Evolutionary conservation across 2,329 filamentous ascomycete genomes (phyloP), one percentile per base, ranked within the genome.

Genomic region (Rugonectria rugulosa): DNA sequence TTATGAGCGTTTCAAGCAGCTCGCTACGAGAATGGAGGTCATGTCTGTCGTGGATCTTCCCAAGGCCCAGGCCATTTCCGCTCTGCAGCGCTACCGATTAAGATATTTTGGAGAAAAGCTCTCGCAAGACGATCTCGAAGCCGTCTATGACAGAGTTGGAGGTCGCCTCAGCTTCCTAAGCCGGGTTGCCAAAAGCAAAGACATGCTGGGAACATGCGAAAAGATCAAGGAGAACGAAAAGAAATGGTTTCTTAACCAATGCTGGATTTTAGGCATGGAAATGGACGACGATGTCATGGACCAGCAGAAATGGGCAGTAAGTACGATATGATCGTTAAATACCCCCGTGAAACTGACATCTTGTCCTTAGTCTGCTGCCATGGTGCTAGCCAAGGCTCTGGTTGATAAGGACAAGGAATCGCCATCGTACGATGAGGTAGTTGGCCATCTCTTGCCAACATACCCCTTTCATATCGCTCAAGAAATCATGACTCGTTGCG

Each of bases 281-380:
- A 90, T 91, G 88, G 95, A 98, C 65, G 95, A 98, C 74, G 95
- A 99, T 70, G 95, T 97, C 64, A 98, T 98, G 88, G 92, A 97
- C 69, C 91, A 97, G 73, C 92, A 98, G 71, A 97, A 98, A 73
- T 97, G 92, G 80, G 91, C 93, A 40, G 89, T 92, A 79, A 76
- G 88, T 84, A 26, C 32, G 54, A 12, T 34, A 31, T 3, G 26
- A 20, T 15, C 20, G 14, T 2, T 21, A 17, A 37, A 40, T 14
- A 19, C 5, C 32, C 32, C 56, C n/a, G 45, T 23, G 15, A 7
- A 38, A 11, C 55, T 64, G 21, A 65, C 53, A 34, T 36, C 21
- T 21, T 15, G 37, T 20, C 17, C 8, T 20, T 57, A 92, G 85
- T 91, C 92, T 11, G 93, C 92, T 11, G 92, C 95, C 31, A 97